phyloP scores from a whole-genome alignment of 768 basidiomycete species.

The Naganishia vishniacii region DNA sequence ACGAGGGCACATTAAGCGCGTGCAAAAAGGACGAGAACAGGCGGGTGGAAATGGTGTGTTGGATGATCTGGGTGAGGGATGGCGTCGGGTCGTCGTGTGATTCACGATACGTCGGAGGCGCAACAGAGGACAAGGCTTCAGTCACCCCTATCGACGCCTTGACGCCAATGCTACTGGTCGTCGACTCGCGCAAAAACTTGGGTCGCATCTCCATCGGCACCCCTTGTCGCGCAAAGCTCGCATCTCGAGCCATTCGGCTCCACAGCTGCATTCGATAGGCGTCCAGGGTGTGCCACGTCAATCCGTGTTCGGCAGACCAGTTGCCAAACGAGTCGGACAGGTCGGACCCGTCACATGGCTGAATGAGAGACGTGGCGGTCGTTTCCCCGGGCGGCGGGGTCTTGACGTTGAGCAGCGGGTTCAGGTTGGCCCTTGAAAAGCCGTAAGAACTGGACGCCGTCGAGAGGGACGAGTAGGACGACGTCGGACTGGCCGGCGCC shows the following conservation, averaged over 20 bases:
- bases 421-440: constrained; percentile 67
- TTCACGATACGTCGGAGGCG: constrained; percentile 11
- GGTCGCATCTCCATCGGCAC: constrained; percentile 39
- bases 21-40: constrained; percentile 43
- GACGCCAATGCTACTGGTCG: background rate
- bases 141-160: background rate
- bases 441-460: constrained; percentile 24
- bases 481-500: constrained; percentile 2
- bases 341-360: constrained; percentile 46
- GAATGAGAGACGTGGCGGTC: background rate
- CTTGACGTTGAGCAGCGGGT: constrained; percentile 60
- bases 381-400: constrained; percentile 21
- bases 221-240: constrained; percentile 40
- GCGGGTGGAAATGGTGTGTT: constrained; percentile 34
- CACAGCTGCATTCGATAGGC: constrained; percentile 86
- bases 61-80: constrained; percentile 24
- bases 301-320: constrained; percentile 72
- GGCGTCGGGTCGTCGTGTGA: constrained; percentile 16
- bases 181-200: constrained; percentile 42
- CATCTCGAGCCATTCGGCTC: constrained; percentile 80
- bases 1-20: constrained; percentile 35
- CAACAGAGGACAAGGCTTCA: constrained; percentile 2
- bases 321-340: constrained; percentile 60
- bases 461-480: constrained; percentile 33
- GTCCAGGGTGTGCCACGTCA: constrained; percentile 81